Conservation (phyloP, 805 yeast genomes). For the Wickerhamiella galacta region DNA sequence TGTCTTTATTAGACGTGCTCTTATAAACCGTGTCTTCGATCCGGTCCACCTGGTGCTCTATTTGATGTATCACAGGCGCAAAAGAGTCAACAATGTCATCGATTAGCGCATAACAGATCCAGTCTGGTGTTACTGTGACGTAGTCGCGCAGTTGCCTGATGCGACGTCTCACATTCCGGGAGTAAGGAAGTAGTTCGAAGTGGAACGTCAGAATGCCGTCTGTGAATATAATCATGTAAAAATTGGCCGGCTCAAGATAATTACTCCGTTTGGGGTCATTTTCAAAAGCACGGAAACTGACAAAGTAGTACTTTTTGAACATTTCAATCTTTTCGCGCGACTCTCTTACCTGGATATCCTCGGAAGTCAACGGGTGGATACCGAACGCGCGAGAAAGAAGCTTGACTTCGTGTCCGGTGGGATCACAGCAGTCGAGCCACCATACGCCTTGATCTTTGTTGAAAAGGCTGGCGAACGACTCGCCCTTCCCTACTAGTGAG, state of each 20-base stretch:
- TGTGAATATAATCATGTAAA: conserved; percentile 43
- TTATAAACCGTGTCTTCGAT: conserved; percentile 65
- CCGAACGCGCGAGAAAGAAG: conserved; percentile 86
- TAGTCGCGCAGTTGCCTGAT: conserved; percentile 47
- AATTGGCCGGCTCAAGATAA: conserved; percentile 46
- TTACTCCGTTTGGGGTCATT: conserved; percentile 39
- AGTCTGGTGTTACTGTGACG: conserved; percentile 42
- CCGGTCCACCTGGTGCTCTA: conserved; percentile 47
- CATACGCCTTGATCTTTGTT: conserved; percentile 61
- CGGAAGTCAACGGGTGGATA: conserved; percentile 94
- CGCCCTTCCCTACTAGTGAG: conserved; percentile 42
- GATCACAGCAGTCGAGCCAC: conserved; percentile 94
- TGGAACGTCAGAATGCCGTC: conserved; percentile 47
- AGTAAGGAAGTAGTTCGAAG: conserved; percentile 39
- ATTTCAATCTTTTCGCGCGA: conserved; percentile 93
- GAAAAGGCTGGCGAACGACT: conserved; percentile 52
- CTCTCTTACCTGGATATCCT: conserved; percentile 92
- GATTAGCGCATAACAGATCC: conserved; percentile 50
- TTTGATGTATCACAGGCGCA: conserved; percentile 41
- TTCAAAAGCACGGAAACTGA: conserved; percentile 93
- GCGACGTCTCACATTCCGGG: conserved; percentile 45
- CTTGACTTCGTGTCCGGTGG: conserved; percentile 90
- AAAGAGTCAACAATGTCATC: conserved; percentile 52
- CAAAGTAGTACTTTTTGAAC: conserved; percentile 79
- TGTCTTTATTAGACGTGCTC: not conserved